Conservation (phyloP, 768 basidiomycete species). For the Dentipellis fragilis region DNA sequence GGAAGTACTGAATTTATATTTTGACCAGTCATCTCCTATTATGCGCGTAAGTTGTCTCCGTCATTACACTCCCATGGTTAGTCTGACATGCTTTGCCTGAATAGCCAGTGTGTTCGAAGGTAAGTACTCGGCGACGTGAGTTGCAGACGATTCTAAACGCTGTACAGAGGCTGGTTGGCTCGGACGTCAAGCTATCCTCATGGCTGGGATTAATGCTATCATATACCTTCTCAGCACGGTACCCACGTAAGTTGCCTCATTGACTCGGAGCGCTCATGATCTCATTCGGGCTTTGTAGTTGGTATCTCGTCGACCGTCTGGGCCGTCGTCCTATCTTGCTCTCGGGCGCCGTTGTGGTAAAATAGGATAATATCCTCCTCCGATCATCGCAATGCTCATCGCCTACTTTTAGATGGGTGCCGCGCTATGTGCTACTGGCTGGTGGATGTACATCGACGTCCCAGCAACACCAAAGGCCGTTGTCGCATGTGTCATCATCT, state of each 20-base stretch:
- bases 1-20: not conserved
- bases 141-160: constrained; percentile 6
- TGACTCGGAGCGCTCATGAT: not conserved
- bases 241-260: constrained; percentile 53
- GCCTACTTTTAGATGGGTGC: constrained; percentile 56
- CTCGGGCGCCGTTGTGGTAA: constrained; percentile 71
- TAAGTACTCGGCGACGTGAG: constrained; percentile 19
- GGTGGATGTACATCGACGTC: constrained; percentile 90
- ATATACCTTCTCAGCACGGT: constrained; percentile 74
- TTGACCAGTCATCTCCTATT: constrained; percentile 81
- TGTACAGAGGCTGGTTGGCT: constrained; percentile 85
- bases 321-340: constrained; percentile 82
- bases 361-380: constrained; percentile 14
- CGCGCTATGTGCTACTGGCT: constrained; percentile 72
- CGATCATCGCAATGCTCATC: too few relatives aligned
- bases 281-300: constrained; percentile 33
- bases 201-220: constrained; percentile 90
- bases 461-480: constrained; percentile 80
- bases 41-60: constrained; percentile 58
- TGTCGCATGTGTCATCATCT: constrained; percentile 81
- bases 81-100: not conserved
- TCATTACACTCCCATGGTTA: constrained; percentile 2
- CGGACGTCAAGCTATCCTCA: constrained; percentile 85
- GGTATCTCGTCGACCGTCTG: constrained; percentile 91
- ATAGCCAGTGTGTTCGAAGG: constrained; percentile 88